Evolutionary conservation across 2,329 filamentous ascomycete species (phyloP), one percentile per base, ranked within the genome.

Genomic region (Fusarium sp.): DNA sequence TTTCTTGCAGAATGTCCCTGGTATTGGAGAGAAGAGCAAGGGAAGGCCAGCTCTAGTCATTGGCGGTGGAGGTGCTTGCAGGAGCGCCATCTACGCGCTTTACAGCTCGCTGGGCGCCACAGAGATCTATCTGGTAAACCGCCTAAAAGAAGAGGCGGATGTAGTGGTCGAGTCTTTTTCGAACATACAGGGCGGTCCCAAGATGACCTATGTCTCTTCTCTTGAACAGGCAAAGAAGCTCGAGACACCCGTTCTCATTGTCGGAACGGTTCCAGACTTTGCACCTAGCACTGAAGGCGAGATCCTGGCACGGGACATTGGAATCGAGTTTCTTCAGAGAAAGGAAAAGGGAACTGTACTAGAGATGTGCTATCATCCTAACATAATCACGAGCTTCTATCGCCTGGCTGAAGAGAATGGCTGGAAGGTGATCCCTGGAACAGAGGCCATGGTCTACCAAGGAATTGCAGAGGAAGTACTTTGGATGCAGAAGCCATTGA

Each of bases 361-460:
- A 4, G 55, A 57, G 20, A 57, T 57, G 55, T 52, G 55, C n/a
- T 57, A 57, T 5, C 32, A 57, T 6, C 55, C 55, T 3, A 51
- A 16, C 4, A 51, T 42, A n/a, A 10, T 52, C 7, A 57, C 55
- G 13, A 57, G 45, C n/a, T 52, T 57, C 7, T 51, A 42, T 20
- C 12, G 29, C 14, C 25, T 57, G 20, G 45, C 55, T 13, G 25
- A 27, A 13, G 25, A 51, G 29, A 57, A 57, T 7, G 27, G 13
- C 10, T 57, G 55, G 55, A 27, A 51, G 16, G 25, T 52, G 1
- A 41, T 52, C 12, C 55, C 46, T 16, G 55, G 55, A 2, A 57
- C 45, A 11, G 32, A 41, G 3, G 32, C 45, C 10, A 51, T 57
- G 55, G 24, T 51, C 2, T 30, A 52, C 11, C 55, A 57, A 3